Conservation (phyloP, 2,329 filamentous ascomycete genomes). For the Shiraia sp. region DNA sequence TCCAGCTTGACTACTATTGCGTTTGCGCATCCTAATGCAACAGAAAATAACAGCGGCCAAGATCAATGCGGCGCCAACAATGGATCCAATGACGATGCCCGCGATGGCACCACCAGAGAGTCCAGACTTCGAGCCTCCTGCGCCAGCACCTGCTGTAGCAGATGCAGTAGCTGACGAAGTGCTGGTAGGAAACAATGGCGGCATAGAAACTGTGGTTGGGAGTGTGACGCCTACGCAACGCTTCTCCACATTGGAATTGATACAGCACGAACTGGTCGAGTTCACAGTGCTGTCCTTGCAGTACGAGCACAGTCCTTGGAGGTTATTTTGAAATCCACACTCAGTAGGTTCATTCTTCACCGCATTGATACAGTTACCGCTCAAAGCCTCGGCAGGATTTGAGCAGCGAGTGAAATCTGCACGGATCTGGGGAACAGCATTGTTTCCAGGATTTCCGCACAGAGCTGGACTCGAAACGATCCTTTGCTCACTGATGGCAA, state of each 20-base stretch:
- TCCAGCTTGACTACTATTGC: slow-evolving; percentile 63
- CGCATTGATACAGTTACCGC: slow-evolving; percentile 73
- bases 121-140: slow-evolving; percentile 45
- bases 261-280: slow-evolving; percentile 93
- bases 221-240: slow-evolving; percentile 77
- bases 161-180: slow-evolving; percentile 59
- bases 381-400: slow-evolving; percentile 77
- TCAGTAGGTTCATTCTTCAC: slow-evolving; percentile 80
- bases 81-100: slow-evolving; percentile 81
- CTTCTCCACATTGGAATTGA: slow-evolving; percentile 73
- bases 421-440: slow-evolving; percentile 76
- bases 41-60: slow-evolving; percentile 62
- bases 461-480: slow-evolving; percentile 74
- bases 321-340: slow-evolving; percentile 78
- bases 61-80: slow-evolving; percentile 73
- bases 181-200: slow-evolving; percentile 63
- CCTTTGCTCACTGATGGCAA: slow-evolving; percentile 84
- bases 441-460: slow-evolving; percentile 67
- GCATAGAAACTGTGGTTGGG: slow-evolving; percentile 68
- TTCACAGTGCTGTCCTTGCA: slow-evolving; percentile 83
- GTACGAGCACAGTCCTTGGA: slow-evolving; percentile 80
- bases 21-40: slow-evolving; percentile 63
- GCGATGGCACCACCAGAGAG: slow-evolving; percentile 88
- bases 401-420: slow-evolving; percentile 92
- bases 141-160: slow-evolving; percentile 27